These are phyloP conservation scores for Lotus japonicus DNA, from an alignment of 306 rosid genomes.

Conservation along the genomic window DNA sequence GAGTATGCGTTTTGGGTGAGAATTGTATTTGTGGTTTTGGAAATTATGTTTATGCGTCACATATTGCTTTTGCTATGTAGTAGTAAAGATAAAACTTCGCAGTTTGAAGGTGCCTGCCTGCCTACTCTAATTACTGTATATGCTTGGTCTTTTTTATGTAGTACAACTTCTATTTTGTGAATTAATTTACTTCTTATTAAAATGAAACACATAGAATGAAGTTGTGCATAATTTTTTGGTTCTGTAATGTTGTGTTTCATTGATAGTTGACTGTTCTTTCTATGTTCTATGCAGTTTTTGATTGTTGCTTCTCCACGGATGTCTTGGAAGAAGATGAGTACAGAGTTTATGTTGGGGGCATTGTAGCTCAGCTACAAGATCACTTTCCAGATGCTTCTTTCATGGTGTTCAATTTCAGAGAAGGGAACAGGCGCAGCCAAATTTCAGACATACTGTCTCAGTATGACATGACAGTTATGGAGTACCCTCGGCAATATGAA, in stretches of 20 bases:
- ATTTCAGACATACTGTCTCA: slow-evolving; percentile 76
- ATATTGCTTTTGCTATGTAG: slow-evolving; percentile 1
- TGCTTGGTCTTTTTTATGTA: neutral
- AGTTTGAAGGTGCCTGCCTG: neutral
- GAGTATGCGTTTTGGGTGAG: slow-evolving; percentile 10
- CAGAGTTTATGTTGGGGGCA: slow-evolving; percentile 74
- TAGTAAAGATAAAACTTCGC: slow-evolving; percentile 1
- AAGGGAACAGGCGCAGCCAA: slow-evolving; percentile 81
- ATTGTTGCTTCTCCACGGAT: slow-evolving; percentile 95
- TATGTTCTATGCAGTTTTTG: slow-evolving; percentile 62
- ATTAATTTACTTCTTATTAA: neutral
- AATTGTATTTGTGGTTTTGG: neutral
- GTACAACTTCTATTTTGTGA: neutral
- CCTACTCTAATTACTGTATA: neutral
- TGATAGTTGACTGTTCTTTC: slow-evolving; percentile 9
- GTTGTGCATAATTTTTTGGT: neutral
- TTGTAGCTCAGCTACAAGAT: slow-evolving; percentile 83
- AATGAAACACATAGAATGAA: neutral
- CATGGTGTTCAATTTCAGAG: slow-evolving; percentile 97
- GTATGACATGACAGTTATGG: slow-evolving; percentile 98
- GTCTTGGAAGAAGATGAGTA: slow-evolving; percentile 87
- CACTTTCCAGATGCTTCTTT: slow-evolving; percentile 89
- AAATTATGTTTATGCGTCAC: neutral
- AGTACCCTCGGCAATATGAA: slow-evolving; percentile 90
- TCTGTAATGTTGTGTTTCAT: neutral